Evolutionary conservation across 495 filamentous ascomycete genomes (phyloP), one percentile per base, ranked within the genome.

Genomic region (Ascobolus immersus): DNA sequence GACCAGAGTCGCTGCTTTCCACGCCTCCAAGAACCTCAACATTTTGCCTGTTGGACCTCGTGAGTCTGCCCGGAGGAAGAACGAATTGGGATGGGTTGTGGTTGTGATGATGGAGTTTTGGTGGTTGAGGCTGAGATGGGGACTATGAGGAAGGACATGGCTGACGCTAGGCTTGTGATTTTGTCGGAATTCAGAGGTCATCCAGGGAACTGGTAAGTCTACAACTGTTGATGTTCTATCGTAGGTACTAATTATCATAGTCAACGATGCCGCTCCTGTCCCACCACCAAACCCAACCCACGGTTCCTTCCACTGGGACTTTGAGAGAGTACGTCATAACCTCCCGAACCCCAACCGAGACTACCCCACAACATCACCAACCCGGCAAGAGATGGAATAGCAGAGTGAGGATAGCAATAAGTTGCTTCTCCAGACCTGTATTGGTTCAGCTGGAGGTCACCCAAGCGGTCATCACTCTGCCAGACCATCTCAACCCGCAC

Each of bases 291-390:
- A 64, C 34, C 69, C 81, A 11, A 58, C 65, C 14, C 72, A 94
- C 54, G 89, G 86, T 34, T 84, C 76, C 54, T 94, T 94, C 63
- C 86, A 96, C 63, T 96, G 86, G 86, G 71, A 74, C 40, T 90
- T 92, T 50, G 86, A 96, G 64, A 72, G 86, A 27, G 72, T 73
- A 51, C 29, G 54, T 45, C 19, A n/a, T n/a, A n/a, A n/a, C n/a
- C n/a, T n/a, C n/a, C n/a, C n/a, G n/a, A n/a, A n/a, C n/a, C n/a
- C n/a, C n/a, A n/a, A n/a, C n/a, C n/a, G n/a, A n/a, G n/a, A n/a
- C n/a, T n/a, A n/a, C n/a, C n/a, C n/a, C n/a, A n/a, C n/a, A n/a
- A n/a, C n/a, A n/a, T n/a, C n/a, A n/a, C n/a, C n/a, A n/a, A n/a
- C n/a, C n/a, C n/a, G n/a, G n/a, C n/a, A n/a, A n/a, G n/a, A n/a